These are phyloP conservation scores for Macrocystidia cucumis DNA, from an alignment of 1,284 basidiomycete genomes.

Conservation along the genomic window DNA sequence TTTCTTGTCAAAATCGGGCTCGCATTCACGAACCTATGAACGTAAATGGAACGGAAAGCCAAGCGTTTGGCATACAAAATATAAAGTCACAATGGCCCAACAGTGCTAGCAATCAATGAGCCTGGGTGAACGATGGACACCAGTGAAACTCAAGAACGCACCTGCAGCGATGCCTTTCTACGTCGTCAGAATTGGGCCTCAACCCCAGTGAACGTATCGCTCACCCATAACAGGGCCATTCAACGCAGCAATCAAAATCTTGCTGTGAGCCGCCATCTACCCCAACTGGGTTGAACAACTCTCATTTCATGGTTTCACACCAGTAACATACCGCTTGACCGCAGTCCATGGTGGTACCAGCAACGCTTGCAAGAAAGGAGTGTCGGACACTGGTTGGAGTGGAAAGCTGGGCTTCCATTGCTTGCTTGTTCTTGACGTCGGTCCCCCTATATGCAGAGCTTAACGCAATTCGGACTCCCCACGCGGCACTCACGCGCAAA, in stretches of 20 bases:
- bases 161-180: constrained; percentile 58
- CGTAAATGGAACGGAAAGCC: constrained; percentile 59
- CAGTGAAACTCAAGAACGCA: constrained; percentile 14
- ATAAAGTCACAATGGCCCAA: constrained; percentile 71
- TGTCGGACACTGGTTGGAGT: constrained; percentile 28
- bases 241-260: constrained; percentile 58
- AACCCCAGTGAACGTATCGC: constrained; percentile 1
- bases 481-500: constrained; percentile 50
- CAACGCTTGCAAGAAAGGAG: constrained; percentile 33
- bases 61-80: constrained; percentile 53
- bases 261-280: constrained; percentile 58
- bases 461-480: neutral
- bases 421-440: constrained; percentile 32
- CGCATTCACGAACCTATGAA: constrained; percentile 61
- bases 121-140: constrained; percentile 4
- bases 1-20: no score
- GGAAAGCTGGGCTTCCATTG: constrained; percentile 5
- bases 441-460: constrained; percentile 34
- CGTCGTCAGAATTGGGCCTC: neutral
- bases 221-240: constrained; percentile 70
- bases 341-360: constrained; percentile 48
- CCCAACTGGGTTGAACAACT: neutral
- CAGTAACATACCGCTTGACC: constrained; percentile 43
- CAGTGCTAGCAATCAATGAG: constrained; percentile 34
- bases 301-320: neutral